phyloP scores from a whole-genome alignment of 2,329 filamentous ascomycete species.

The Aspergillus sp. region DNA sequence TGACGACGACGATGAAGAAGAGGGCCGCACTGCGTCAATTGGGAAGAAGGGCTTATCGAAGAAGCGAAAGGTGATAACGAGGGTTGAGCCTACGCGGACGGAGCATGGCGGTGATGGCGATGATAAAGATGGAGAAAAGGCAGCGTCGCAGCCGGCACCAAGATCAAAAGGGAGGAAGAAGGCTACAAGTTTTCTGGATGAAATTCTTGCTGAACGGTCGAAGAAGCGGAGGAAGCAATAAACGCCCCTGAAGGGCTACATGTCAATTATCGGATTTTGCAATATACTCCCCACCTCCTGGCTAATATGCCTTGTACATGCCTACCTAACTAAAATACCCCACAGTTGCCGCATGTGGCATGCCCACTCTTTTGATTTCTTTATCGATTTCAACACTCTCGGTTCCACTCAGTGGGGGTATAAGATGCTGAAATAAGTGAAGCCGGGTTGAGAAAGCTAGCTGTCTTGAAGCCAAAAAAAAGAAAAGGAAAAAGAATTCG shows the following conservation, averaged over 20 bases:
- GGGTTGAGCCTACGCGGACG: background rate
- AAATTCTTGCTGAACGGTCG: constrained; percentile 51
- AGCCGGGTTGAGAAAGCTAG: constrained; percentile 18
- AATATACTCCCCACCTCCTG: constrained; percentile 15
- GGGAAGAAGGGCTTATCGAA: constrained; percentile 30
- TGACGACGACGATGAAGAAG: constrained; percentile 46
- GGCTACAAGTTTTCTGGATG: constrained; percentile 58
- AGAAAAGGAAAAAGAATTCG: constrained; percentile 19
- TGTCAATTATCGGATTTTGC: constrained; percentile 7
- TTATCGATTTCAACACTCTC: background rate
- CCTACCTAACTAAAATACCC: background rate
- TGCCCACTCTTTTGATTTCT: too few species aligned
- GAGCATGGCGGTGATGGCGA: constrained; percentile 12
- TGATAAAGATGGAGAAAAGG: constrained; percentile 10
- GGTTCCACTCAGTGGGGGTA: constrained; percentile 29
- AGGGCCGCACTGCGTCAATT: constrained; percentile 47
- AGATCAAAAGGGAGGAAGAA: constrained; percentile 42
- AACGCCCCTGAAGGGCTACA: background rate
- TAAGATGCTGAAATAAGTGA: constrained; percentile 19
- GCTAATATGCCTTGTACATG: constrained; percentile 6
- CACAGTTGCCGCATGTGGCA: background rate
- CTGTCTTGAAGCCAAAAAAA: background rate
- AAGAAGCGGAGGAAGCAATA: constrained; percentile 54
- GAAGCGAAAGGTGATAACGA: constrained; percentile 18
- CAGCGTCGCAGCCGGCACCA: constrained; percentile 19